Evolutionary conservation across 257 asterid species (phyloP), one percentile per base, ranked within the genome.

Genomic region (Mitragyna speciosa): DNA sequence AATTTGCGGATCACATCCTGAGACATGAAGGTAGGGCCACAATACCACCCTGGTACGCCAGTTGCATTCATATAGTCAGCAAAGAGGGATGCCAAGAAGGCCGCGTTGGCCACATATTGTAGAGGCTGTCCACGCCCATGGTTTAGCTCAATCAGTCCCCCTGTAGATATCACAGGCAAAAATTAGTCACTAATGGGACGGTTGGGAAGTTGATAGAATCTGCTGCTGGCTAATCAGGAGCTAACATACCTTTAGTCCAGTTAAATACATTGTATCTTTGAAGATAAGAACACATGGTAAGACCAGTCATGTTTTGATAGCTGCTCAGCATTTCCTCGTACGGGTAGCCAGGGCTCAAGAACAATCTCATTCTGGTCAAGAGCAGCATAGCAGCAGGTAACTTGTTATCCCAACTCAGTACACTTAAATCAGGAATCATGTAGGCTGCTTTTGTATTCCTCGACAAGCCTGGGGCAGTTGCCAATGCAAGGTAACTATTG

Each of bases 331-430:
- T 90, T 28, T 92, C 96, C 84, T 95, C 99, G 56, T 92, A 95
- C 7, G 99, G 99, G 66, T 92, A 93, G 0, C 99, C 98, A 0
- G 98, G 99, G 85, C 86, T 89, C 82, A 93, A 67, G 73, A 92
- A 87, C 75, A 93, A 33, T 86, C 99, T 86, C 16, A 84, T 70
- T 79, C 98, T 86, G 12, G 95, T 90, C 79, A 95, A 64, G 24
- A 95, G 67, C 64, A 95, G 80, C 97, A 92, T 93, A 1, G 97
- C 98, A 5, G 93, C 99, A 17, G 99, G 99, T 79, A 92, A 56
- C 83, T 95, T 95, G 68, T 95, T 95, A 54, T 95, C 97, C 99
- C 97, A 93, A 73, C 98, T 95, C 77, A 92, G 30, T 1, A 90
- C 98, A 6, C 97, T 89, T 85, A 88, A 78, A 83, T 92, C 97